A percentile compares a stretch with the other conserved stretches of the same genome.
phyloP scores from a whole-genome alignment of 768 basidiomycete genomes.

The Strobilomyces dryophilus region DNA sequence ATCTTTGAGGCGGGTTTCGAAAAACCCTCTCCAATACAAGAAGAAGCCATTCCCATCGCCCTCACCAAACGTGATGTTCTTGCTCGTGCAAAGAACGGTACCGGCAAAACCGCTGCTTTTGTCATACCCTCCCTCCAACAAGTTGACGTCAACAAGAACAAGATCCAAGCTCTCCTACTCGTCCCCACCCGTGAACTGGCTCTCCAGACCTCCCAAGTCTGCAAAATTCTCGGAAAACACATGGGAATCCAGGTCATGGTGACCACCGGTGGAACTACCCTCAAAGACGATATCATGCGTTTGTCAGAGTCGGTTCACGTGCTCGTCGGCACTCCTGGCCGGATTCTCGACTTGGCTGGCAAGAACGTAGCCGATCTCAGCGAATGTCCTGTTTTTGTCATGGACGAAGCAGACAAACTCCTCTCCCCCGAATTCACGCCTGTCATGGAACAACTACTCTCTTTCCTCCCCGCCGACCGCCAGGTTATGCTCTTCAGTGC shows the following conservation, averaged over 20 bases:
- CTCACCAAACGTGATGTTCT: conserved; percentile 92
- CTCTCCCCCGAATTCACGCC: conserved; percentile 97
- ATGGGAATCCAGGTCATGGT: conserved; percentile 98
- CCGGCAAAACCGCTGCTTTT: conserved; percentile 98
- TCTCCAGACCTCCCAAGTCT: conserved; percentile 97
- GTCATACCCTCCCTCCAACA: conserved; percentile 96
- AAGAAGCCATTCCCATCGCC: conserved; percentile 96
- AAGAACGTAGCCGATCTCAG: conserved; percentile 92
- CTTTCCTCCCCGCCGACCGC: conserved; percentile 75
- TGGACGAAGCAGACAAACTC: conserved; percentile 99
- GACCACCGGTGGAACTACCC: conserved; percentile 95
- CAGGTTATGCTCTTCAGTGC: conserved; percentile 99
- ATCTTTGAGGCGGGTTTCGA: conserved; percentile 99
- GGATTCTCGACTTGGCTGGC: conserved; percentile 91
- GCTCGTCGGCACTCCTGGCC: conserved; percentile 94
- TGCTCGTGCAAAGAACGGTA: conserved; percentile 94
- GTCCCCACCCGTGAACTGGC: conserved; percentile 99
- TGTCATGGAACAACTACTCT: conserved; percentile 94
- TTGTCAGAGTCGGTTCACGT: conserved; percentile 89
- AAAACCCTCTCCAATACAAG: conserved; percentile 95
- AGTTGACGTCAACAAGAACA: conserved; percentile 74
- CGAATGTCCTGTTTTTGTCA: conserved; percentile 94
- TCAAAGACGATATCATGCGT: conserved; percentile 97
- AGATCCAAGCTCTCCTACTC: conserved; percentile 95
- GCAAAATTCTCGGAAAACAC: conserved; percentile 95